Conservation (phyloP, 2,329 filamentous ascomycete genomes). For the Verticillium isaacii region DNA sequence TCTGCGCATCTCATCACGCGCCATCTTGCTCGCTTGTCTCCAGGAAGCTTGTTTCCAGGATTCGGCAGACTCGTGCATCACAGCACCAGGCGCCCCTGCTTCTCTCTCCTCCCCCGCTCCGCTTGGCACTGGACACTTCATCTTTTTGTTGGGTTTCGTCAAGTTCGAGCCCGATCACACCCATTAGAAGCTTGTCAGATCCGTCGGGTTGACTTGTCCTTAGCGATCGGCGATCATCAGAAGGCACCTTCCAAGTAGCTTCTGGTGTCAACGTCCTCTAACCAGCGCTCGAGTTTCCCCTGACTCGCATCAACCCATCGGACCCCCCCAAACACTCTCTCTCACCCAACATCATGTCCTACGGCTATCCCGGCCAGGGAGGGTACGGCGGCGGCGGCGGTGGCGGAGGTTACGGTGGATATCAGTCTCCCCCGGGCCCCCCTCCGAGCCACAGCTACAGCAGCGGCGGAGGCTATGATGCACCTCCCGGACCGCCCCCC, state of each 20-base stretch:
- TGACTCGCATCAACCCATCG: background rate
- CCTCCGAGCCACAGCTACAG: conserved; percentile 17
- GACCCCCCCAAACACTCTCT: background rate
- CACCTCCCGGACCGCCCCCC: conserved; percentile 8
- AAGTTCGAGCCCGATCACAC: background rate
- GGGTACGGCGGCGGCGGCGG: conserved; percentile 25
- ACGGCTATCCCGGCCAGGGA: conserved; percentile 28
- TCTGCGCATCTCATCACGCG: background rate
- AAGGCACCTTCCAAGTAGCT: background rate
- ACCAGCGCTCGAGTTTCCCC: background rate
- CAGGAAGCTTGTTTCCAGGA: background rate
- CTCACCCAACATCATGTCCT: conserved; percentile 17
- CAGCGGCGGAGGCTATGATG: conserved; percentile 10
- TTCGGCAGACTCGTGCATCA: background rate
- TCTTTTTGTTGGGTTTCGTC: background rate
- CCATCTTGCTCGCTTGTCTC: background rate
- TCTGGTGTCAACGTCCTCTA: background rate
- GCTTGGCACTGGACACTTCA: background rate
- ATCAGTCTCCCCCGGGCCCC: conserved; percentile 12
- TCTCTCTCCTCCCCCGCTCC: background rate
- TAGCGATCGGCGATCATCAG: background rate
- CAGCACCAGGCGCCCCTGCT: background rate
- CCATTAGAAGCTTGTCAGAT: background rate
- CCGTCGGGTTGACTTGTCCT: background rate
- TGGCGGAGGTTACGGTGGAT: conserved; percentile 18